These are phyloP conservation scores for Trametes pubescens DNA, from an alignment of 1,284 basidiomycete species.

Conservation along the genomic window DNA sequence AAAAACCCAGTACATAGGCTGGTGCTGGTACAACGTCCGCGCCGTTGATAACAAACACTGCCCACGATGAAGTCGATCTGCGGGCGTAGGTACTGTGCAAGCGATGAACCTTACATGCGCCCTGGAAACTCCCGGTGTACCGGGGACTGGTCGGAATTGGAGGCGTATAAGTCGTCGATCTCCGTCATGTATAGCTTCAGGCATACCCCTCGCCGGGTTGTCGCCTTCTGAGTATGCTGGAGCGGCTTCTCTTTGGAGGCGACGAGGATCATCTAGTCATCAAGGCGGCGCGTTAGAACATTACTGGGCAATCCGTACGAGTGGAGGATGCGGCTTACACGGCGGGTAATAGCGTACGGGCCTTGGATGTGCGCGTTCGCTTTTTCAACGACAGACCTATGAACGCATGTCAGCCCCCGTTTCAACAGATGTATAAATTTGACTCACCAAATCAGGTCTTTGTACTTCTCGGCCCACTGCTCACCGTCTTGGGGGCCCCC, in stretches of 20 bases:
- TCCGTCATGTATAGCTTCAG: slow-evolving; percentile 42
- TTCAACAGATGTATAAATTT: neutral
- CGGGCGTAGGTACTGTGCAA: no score
- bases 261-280: slow-evolving; percentile 44
- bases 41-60: no score
- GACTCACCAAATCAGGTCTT: slow-evolving; percentile 42
- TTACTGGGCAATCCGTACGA: neutral
- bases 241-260: slow-evolving; percentile 40
- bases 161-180: slow-evolving; percentile 41
- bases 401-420: neutral
- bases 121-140: no score
- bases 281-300: neutral
- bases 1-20: no score
- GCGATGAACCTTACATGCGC: no score
- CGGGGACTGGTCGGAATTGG: no score
- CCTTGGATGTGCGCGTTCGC: slow-evolving; percentile 8
- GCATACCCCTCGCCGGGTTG: slow-evolving; percentile 39
- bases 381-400: slow-evolving; percentile 7
- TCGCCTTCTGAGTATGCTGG: slow-evolving; percentile 45
- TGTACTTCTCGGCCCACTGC: slow-evolving; percentile 37
- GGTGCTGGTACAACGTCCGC: no score
- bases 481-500: slow-evolving; percentile 22
- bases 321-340: neutral
- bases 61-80: no score
- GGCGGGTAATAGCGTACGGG: slow-evolving; percentile 13